Evolutionary conservation across 805 yeast species (phyloP), one percentile per base, ranked within the genome.

Genomic region (Candida michaelii): DNA sequence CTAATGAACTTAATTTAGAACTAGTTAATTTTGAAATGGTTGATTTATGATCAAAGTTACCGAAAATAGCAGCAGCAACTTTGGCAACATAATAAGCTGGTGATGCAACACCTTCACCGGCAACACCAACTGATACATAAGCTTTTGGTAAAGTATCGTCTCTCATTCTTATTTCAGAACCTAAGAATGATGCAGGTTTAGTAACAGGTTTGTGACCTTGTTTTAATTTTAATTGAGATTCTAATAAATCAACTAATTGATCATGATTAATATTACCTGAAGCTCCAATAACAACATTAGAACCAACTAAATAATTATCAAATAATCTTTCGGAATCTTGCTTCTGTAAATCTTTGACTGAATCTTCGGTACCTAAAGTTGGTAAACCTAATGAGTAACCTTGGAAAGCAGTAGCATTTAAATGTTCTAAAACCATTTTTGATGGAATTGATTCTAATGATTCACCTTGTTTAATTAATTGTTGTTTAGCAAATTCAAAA

Each of bases 161-260:
- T 80, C 95, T 83, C 72, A 85, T 71, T 78, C 90, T 82, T 52
- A 85, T 83, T 63, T 86, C 95, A 36, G 93, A 85, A 63, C 95
- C 95, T 63, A 86, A 76, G 79, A 85, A 86, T 43, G 80, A 62
- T 47, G 86, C 78, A 42, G 79, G 71, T 52, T 74, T 73, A 40
- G 58, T 59, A 18, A 67, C 62, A 43, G 73, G 73, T 59, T 66
- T 66, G 43, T 76, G 61, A 51, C 85, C 88, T 39, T 74, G 65
- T 42, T 79, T 69, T 24, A 82, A 54, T 36, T 67, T 52, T 41
- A 80, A 58, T 46, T 72, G 55, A 47, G 73, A 62, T 59, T 82
- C 82, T 46, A 85, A 79, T 43, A 83, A 74, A 47, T 80, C 81
- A 47, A 83, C 87, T 50, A 86, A 71, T 44, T 76, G 76, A 25